Percentiles rank a stretch among this genome's conserved stretches.
Conservation (phyloP, 345 rosid species). For the Balakata baccata region DNA sequence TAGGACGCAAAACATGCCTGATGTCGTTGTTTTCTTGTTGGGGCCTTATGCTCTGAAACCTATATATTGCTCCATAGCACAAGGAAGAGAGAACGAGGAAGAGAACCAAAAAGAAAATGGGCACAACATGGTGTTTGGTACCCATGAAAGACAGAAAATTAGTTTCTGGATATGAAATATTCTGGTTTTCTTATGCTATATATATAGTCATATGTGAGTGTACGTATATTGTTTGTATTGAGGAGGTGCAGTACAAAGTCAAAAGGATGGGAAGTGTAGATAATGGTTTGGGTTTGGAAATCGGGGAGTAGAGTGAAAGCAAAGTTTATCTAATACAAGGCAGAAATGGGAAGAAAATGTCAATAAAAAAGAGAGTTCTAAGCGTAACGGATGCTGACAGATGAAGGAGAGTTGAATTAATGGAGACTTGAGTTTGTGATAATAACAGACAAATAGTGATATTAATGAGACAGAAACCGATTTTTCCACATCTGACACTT, state of each 20-base stretch:
- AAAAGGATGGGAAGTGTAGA: neutral
- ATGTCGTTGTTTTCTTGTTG: neutral
- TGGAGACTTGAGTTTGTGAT: neutral
- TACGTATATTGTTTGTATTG: neutral
- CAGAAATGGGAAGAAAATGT: conserved; percentile 1
- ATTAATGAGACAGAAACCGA: conserved; percentile 26
- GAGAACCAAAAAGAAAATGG: conserved; percentile 21
- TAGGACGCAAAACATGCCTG: neutral
- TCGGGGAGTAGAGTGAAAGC: conserved; percentile 18
- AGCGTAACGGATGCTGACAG: conserved; percentile 26
- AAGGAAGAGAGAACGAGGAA: conserved; percentile 5
- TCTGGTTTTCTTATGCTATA: neutral
- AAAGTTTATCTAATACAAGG: conserved; percentile 1
- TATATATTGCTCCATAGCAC: conserved; percentile 12
- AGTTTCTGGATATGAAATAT: neutral
- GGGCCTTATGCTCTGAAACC: conserved; percentile 1
- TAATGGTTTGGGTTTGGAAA: neutral
- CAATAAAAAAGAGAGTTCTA: neutral
- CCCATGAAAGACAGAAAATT: conserved; percentile 22
- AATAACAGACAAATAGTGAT: conserved; percentile 15
- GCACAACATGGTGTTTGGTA: conserved; percentile 7
- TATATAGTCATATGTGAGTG: neutral
- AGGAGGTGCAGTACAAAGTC: neutral
- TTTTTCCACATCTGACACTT: neutral
- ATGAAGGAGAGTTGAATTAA: conserved; percentile 7